Evolutionary conservation across 2,329 filamentous ascomycete species (phyloP), one percentile per base, ranked within the genome.

Genomic region (Aspergillus ibericus): DNA sequence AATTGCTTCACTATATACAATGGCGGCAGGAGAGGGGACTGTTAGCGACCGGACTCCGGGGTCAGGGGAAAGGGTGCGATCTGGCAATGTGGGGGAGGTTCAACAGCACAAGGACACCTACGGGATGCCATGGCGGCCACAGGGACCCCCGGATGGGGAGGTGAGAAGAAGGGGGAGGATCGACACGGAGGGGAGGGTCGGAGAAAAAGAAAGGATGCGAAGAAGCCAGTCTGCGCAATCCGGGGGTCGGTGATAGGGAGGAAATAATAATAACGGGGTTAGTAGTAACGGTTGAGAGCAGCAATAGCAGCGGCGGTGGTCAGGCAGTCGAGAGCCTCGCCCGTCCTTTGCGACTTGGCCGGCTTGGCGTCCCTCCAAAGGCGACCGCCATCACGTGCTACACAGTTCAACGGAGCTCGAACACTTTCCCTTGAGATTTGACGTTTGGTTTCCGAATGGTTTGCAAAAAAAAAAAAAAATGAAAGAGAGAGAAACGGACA

Each of bases 1-100:
- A 99, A 99, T 81, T 98, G 95, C 82, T 99, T 99, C 77, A 99
- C 95, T 98, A 73, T 54, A 73, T 53, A 58, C 35, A 15, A 20
- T 36, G 25, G 49, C 48, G 47, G 52, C 55, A 60, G 29, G n/a
- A 47, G 38, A 38, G 27, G 35, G 51, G 53, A 48, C 49, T 51
- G 62, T 56, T 60, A 60, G 62, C 40, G 50, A 65, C 22, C 74
- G 48, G 34, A 13, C 12, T 34, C 40, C 27, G 47, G 18, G 36
- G 36, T n/a, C 65, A 75, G 70, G 65, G 71, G 47, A 35, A 53
- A 53, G 59, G 50, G 20, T 55, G 54, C 49, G 53, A 59, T 55
- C 59, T 61, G 52, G 56, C 38, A 60, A 58, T 63, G 62, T 60
- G 62, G 61, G 60, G 63, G 58, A 56, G 25, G 44, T 47, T 63